A percentile compares a stretch with the other conserved stretches of the same genome.
These are phyloP conservation scores for Auricularia cornea DNA, from an alignment of 768 basidiomycete genomes.

Conservation along the genomic window DNA sequence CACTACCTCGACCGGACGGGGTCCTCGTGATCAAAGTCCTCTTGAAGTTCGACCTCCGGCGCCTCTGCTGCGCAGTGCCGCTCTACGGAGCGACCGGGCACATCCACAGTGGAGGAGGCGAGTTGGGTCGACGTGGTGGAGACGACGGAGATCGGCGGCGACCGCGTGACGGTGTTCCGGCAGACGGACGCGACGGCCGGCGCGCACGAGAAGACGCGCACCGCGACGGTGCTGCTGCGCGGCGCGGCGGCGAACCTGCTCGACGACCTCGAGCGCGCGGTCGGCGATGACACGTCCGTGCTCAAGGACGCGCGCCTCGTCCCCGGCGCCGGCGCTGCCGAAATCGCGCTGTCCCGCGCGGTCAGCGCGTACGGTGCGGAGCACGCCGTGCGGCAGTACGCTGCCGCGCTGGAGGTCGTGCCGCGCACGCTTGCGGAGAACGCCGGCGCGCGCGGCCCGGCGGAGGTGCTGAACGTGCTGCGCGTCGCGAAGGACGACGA, in stretches of 20 bases:
- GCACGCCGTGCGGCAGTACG: conserved; percentile 87
- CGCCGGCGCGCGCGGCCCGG: conserved; percentile 85
- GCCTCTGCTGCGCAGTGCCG: conserved; percentile 90
- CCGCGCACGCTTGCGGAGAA: conserved; percentile 93
- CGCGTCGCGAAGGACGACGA: conserved; percentile 91
- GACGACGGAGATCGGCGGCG: conserved; percentile 92
- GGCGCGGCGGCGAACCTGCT: conserved; percentile 92
- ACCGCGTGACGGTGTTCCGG: conserved; percentile 92
- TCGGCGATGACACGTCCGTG: conserved; percentile 95
- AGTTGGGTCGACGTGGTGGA: conserved; percentile 92
- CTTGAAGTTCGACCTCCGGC: conserved; percentile 94
- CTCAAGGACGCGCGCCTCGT: conserved; percentile 90
- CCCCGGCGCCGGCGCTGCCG: conserved; percentile 89
- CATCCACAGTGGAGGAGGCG: conserved; percentile 93
- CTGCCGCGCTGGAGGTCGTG: conserved; percentile 83
- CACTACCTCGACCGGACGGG: conserved; percentile 92
- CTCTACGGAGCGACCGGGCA: conserved; percentile 92
- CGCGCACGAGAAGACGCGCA: conserved; percentile 65
- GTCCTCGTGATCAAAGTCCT: conserved; percentile 96
- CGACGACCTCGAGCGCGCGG: conserved; percentile 91
- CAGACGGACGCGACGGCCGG: conserved; percentile 45
- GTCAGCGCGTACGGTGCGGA: conserved; percentile 83
- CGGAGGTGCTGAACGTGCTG: conserved; percentile 80
- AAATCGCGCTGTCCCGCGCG: conserved; percentile 81
- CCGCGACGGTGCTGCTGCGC: conserved; percentile 89